Percentiles rank a stretch among this genome's conserved stretches.
Conservation (phyloP, 441 rosid genomes). For the Croton setiger region DNA sequence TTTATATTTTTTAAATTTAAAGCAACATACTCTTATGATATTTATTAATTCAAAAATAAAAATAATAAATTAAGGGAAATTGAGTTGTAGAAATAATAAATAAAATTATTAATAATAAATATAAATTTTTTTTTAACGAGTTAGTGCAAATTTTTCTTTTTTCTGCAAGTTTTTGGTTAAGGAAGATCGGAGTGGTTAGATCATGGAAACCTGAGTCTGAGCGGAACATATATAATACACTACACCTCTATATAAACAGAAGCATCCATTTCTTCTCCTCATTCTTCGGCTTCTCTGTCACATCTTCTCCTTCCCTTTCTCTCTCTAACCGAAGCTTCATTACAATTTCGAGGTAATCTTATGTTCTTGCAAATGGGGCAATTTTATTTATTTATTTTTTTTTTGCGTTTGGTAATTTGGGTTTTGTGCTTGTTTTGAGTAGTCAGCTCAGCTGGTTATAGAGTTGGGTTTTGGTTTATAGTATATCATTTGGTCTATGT, state of each 20-base stretch:
- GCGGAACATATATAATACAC: not conserved
- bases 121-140: too few relatives aligned
- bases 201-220: constrained; percentile 1
- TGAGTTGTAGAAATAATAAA: too few relatives aligned
- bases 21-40: too few relatives aligned
- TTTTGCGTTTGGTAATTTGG: constrained; percentile 1
- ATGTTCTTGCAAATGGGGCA: not conserved
- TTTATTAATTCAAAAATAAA: too few relatives aligned
- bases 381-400: too few relatives aligned
- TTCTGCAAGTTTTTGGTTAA: not conserved
- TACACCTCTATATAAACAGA: not conserved
- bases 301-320: not conserved
- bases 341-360: not conserved
- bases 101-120: too few relatives aligned
- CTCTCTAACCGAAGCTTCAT: not conserved
- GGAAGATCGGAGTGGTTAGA: not conserved
- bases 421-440: not conserved
- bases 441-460: not conserved
- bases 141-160: too few relatives aligned
- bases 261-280: not conserved
- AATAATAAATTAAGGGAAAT: too few relatives aligned
- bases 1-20: too few relatives aligned
- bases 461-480: too few relatives aligned
- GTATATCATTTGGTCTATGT: not conserved
- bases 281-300: not conserved